Evolutionary conservation across 2,329 filamentous ascomycete genomes (phyloP), one percentile per base, ranked within the genome.

Genomic region (Penicillium oxalicum): DNA sequence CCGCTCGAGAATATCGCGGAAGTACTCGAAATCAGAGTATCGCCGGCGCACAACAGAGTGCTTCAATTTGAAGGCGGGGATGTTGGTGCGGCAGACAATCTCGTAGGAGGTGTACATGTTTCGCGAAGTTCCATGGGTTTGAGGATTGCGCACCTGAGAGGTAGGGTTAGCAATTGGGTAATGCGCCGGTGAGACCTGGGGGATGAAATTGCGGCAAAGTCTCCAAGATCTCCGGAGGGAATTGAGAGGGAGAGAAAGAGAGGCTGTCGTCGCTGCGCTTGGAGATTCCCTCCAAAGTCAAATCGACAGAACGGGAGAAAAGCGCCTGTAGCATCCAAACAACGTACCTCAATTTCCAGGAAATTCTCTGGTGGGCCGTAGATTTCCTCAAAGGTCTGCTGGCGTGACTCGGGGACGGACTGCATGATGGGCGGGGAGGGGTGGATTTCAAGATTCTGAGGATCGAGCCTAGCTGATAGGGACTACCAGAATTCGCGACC

Each of bases 101-200:
- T 97, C 91, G 78, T 97, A 98, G 73, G 94, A 93, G 47, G 93
- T 98, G 77, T 97, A 97, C 90, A 95, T 95, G 75, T 83, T 82
- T 60, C 93, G 88, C 56, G 91, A 91, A 65, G 93, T 90, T 68
- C 94, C 93, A 72, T 95, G 89, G 27, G 91, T 95, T 73, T 90
- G 86, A 32, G 93, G 93, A 70, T 93, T 93, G 68, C 87, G 87
- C 61, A 97, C 89, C 90, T 95, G 45, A 49, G 49, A 24, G 13
- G 13, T 24, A 11, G n/a, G 2, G 40, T 52, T 18, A 44, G 44
- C 18, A 1, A 28, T 33, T 40, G 29, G 33, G 42, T 13, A 28
- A 3, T 27, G 40, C 11, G 11, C 43, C 32, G 24, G 34, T 42
- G 18, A 40, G 28, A 40, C 34, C 26, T 40, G 38, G 6, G 11